Evolutionary conservation across 2,329 filamentous ascomycete species (phyloP), one percentile per base, ranked within the genome.

Genomic region (Talaromyces sp.): DNA sequence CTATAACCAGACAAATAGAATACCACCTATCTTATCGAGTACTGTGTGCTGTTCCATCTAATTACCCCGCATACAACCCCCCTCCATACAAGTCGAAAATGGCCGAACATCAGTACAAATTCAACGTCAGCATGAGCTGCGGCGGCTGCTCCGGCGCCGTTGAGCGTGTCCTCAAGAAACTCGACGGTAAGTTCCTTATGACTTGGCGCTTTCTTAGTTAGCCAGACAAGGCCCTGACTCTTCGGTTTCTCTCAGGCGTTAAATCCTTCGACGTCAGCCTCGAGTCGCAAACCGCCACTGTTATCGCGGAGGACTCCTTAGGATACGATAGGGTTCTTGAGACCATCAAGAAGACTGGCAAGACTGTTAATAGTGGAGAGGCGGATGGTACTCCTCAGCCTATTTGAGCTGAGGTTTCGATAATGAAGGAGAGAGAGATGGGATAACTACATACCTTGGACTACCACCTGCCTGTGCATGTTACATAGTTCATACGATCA

Each of bases 71-170:
- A 11, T 31, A 58, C 54, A 27, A 3, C n/a, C 31, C 37, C 35
- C 37, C 37, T 24, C n/a, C 33, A 6, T 10, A 50, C 24, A 22
- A 35, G 13, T 22, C 22, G 8, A 64, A 63, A 73, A 93, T 93
- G 90, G 82, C 88, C 66, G 87, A 90, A 72, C 92, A 97, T 84
- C 91, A 88, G 71, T 98, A 98, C 90, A 92, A 95, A 79, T 98
- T 98, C 85, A 89, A 93, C 80, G 87, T 98, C 78, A 85, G 83
- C 80, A 99, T 99, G 95, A 90, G 84, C 84, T 99, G 95, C 82
- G 88, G 91, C 76, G 95, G 95, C 78, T 99, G 95, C 88, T 97
- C 93, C 54, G 93, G 93, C 74, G 95, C 95, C 70, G 85, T 99
- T 52, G 91, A 96, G 81, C 87, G 93, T 61, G 93, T 97, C 54